These are phyloP conservation scores for Cicer bijugum DNA, from an alignment of 306 rosid species.

Conservation along the genomic window DNA sequence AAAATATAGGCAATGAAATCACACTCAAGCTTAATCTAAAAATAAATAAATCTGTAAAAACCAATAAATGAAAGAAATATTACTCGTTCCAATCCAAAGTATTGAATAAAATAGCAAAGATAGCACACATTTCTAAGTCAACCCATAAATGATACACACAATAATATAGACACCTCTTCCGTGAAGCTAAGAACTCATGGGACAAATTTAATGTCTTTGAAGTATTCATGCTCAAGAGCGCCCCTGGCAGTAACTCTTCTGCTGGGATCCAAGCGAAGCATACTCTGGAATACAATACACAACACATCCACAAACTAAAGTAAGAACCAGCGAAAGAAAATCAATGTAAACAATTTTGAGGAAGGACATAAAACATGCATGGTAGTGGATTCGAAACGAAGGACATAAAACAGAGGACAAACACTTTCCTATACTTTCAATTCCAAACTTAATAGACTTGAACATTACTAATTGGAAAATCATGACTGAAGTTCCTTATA, in stretches of 20 bases:
- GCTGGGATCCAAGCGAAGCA: slow-evolving; percentile 97
- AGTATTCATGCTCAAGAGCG: slow-evolving; percentile 97
- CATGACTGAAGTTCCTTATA: background rate
- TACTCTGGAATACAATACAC: slow-evolving; percentile 63
- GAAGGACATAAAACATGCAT: slow-evolving; percentile 24
- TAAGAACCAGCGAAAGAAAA: slow-evolving; percentile 13
- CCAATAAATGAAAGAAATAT: slow-evolving; percentile 50
- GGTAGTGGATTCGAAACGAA: background rate
- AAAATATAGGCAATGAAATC: slow-evolving; percentile 33
- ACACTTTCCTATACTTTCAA: slow-evolving; percentile 4
- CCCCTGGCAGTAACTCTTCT: slow-evolving; percentile 87
- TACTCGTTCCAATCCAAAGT: slow-evolving; percentile 43
- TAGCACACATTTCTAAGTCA: slow-evolving; percentile 61
- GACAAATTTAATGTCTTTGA: slow-evolving; percentile 80
- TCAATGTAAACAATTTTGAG: slow-evolving; percentile 19
- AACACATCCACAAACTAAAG: slow-evolving; percentile 15
- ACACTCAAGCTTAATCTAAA: slow-evolving; percentile 43
- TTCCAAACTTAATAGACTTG: slow-evolving; percentile 7
- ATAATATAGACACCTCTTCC: slow-evolving; percentile 64
- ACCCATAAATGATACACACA: slow-evolving; percentile 58
- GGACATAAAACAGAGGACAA: background rate
- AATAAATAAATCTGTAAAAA: slow-evolving; percentile 37
- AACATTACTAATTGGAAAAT: background rate
- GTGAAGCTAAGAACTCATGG: slow-evolving; percentile 56
- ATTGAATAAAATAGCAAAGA: slow-evolving; percentile 41